These are phyloP conservation scores for Leccinum broughii DNA, from an alignment of 768 basidiomycete genomes.

Conservation along the genomic window DNA sequence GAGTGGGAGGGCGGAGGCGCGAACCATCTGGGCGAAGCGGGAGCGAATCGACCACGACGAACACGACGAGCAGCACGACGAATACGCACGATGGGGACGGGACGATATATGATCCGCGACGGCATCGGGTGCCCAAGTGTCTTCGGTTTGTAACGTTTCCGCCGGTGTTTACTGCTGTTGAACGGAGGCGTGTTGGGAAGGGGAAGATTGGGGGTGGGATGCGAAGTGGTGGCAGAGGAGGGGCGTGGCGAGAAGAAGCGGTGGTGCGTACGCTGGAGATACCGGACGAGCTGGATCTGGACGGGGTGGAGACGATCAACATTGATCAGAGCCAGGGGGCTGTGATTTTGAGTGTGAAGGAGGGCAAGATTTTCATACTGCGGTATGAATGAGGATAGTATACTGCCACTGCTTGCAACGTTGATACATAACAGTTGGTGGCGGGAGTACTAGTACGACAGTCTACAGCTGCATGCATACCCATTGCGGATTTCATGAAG, in stretches of 20 bases:
- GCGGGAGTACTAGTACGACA: too few species aligned
- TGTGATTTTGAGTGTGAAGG: conserved; percentile 65
- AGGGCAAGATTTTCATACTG: conserved; percentile 71
- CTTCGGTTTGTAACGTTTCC: conserved; percentile 75
- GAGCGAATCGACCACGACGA: conserved; percentile 5
- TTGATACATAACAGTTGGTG: too few species aligned
- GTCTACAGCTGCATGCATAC: too few species aligned
- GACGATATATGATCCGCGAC: conserved; percentile 26
- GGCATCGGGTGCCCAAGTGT: conserved; percentile 43
- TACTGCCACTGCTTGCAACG: too few species aligned
- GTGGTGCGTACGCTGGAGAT: conserved; percentile 60
- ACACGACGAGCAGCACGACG: not conserved
- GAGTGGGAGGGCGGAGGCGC: not conserved
- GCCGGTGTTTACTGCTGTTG: conserved; percentile 36
- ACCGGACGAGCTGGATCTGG: conserved; percentile 64
- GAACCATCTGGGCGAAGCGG: not conserved
- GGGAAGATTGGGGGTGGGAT: not conserved
- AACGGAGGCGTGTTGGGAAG: conserved; percentile 12
- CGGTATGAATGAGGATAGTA: conserved; percentile 53
- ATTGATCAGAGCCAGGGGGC: conserved; percentile 78
- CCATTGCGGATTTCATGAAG: too few species aligned
- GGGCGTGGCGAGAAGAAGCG: conserved; percentile 37
- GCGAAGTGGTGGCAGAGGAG: conserved; percentile 6
- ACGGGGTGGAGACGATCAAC: conserved; percentile 71
- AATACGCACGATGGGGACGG: conserved; percentile 20